phyloP scores from a whole-genome alignment of 371 early-diverging fungal species.

The Mucor plumbeus region DNA sequence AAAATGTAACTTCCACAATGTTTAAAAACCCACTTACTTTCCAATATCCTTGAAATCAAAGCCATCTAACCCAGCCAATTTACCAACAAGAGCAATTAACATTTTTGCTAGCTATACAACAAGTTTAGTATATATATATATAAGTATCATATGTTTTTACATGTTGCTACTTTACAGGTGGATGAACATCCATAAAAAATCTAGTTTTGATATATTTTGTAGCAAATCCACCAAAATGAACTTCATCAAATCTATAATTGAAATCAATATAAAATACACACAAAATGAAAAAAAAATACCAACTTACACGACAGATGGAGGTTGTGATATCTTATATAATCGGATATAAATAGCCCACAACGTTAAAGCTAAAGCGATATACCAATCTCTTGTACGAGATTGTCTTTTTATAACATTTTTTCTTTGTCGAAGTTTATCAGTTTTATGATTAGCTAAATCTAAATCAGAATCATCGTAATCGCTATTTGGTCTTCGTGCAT shows the following conservation, averaged over 20 bases:
- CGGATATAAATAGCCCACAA: constrained; percentile 51
- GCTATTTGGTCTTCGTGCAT: constrained; percentile 1
- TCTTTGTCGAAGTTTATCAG: constrained; percentile 29
- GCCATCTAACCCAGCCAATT: constrained; percentile 85
- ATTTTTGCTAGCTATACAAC: constrained; percentile 84
- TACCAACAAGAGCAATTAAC: constrained; percentile 84
- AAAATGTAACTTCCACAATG: neutral
- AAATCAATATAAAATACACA: neutral
- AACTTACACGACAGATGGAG: constrained; percentile 56
- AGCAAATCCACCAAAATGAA: constrained; percentile 99
- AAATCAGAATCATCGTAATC: constrained; percentile 27
- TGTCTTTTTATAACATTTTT: constrained; percentile 18
- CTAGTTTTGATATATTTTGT: constrained; percentile 88
- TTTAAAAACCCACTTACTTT: constrained; percentile 47
- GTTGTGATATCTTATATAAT: constrained; percentile 49
- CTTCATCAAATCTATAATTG: constrained; percentile 84
- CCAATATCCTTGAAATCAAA: constrained; percentile 94
- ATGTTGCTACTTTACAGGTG: constrained; percentile 31
- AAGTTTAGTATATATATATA: too few species aligned
- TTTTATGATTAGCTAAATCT: constrained; percentile 37
- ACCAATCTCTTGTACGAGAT: constrained; percentile 41
- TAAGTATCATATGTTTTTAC: too few species aligned
- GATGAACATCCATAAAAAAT: constrained; percentile 96
- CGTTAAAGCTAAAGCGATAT: constrained; percentile 38
- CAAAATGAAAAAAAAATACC: neutral